These are phyloP conservation scores for Solanum virginianum DNA, from an alignment of 257 asterid genomes.

Conservation along the genomic window DNA sequence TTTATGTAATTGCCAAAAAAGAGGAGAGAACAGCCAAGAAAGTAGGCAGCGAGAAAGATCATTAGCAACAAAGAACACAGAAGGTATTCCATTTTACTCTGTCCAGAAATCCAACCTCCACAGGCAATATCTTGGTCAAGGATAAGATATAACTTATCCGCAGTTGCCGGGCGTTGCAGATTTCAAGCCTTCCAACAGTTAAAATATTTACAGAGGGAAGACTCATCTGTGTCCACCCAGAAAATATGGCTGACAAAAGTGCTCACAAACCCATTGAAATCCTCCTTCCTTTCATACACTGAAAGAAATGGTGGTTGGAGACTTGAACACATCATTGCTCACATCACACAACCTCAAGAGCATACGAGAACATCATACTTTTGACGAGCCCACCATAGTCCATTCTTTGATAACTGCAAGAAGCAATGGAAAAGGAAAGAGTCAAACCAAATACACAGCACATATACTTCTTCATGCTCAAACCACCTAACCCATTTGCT, in stretches of 20 bases:
- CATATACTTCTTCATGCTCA: background rate
- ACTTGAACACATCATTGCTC: background rate
- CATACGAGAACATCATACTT: background rate
- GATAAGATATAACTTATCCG: background rate
- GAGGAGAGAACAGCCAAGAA: background rate
- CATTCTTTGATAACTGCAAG: background rate
- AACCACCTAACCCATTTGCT: background rate
- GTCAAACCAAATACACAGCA: background rate
- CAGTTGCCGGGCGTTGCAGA: constrained; percentile 7
- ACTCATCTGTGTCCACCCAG: background rate
- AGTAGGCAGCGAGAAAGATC: background rate
- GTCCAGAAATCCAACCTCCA: constrained; percentile 10
- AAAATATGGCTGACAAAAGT: background rate
- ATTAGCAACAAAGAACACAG: constrained; percentile 9
- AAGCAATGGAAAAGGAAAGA: background rate
- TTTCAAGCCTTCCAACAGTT: constrained; percentile 8
- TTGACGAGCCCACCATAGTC: background rate
- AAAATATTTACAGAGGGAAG: constrained; percentile 4
- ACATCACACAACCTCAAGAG: background rate
- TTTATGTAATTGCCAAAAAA: constrained; percentile 1
- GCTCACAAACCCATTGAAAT: background rate
- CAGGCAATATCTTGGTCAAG: constrained; percentile 5
- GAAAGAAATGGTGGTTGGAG: background rate
- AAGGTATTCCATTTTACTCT: constrained; percentile 3
- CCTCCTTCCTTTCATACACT: background rate